Percentiles rank a stretch among this genome's conserved stretches.
Conservation (phyloP, 148 eudicot genomes). For the Diospyros lotus region DNA sequence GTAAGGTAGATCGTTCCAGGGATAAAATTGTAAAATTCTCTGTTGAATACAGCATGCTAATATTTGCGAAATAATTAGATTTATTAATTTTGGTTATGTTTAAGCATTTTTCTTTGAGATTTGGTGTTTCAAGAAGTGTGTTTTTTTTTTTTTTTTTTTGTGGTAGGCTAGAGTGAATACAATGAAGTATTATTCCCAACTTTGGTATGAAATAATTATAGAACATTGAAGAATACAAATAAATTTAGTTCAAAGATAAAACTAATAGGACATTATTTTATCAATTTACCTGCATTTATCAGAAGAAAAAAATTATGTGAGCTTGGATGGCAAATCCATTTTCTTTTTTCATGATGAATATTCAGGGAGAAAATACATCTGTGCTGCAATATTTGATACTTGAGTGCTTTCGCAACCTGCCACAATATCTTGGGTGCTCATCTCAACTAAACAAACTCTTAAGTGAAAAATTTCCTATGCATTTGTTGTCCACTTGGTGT, state of each 20-base stretch:
- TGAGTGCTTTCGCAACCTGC: too few species aligned
- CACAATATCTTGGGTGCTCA: too few species aligned
- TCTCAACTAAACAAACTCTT: too few species aligned
- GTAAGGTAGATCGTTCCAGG: conserved; percentile 21
- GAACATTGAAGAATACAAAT: not conserved
- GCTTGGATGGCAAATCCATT: not conserved
- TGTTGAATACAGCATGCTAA: not conserved
- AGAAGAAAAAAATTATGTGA: not conserved
- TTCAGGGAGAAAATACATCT: too few species aligned
- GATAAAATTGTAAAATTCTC: not conserved
- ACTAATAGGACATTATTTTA: not conserved
- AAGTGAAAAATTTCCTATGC: too few species aligned
- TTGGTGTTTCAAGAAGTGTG: not conserved
- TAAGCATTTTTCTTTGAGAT: not conserved
- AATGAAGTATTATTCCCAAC: not conserved
- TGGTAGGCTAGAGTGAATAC: not conserved
- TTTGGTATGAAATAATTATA: not conserved
- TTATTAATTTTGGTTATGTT: not conserved
- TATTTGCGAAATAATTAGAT: not conserved
- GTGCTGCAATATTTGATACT: too few species aligned
- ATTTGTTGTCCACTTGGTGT: too few species aligned
- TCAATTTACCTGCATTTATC: not conserved
- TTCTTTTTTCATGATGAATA: too few species aligned
- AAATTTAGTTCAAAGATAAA: not conserved
- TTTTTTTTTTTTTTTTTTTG: not conserved